Evolutionary conservation across 306 rosid species (phyloP).

Genomic region (Glycine tomentella): DNA sequence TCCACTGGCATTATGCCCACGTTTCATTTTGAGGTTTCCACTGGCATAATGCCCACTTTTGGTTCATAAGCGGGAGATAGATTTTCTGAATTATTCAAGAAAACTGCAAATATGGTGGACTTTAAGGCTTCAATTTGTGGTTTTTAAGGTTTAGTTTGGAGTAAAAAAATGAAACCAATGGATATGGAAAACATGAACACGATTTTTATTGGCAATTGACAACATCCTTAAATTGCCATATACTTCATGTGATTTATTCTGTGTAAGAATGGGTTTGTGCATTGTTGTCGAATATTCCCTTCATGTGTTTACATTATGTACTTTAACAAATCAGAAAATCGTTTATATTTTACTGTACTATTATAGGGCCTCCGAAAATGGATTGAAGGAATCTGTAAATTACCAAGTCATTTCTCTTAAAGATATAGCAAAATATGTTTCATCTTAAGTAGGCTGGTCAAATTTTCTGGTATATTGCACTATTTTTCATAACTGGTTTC

Average conservation of each 20-base stretch:
- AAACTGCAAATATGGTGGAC: neutral
- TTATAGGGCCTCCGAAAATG: constrained; percentile 57
- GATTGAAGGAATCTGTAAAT: constrained; percentile 62
- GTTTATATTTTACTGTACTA: constrained; percentile 39
- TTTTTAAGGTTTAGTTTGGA: constrained; percentile 1
- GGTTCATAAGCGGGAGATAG: constrained; percentile 20
- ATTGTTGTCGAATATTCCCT: constrained; percentile 1
- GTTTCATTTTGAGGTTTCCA: constrained; percentile 19
- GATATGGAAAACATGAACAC: constrained; percentile 12
- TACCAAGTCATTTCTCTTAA: constrained; percentile 79
- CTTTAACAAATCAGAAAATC: neutral
- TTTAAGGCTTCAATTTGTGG: constrained; percentile 1
- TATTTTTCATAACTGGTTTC: constrained; percentile 29
- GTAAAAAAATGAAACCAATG: neutral
- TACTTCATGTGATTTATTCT: constrained; percentile 7
- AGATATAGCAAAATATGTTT: constrained; percentile 77
- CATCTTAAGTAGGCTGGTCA: constrained; percentile 86
- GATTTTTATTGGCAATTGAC: constrained; percentile 8
- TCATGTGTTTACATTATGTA: constrained; percentile 2
- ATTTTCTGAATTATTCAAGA: neutral
- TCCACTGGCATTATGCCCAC: no score
- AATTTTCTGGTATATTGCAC: constrained; percentile 67
- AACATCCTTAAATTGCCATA: neutral
- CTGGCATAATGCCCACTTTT: neutral
- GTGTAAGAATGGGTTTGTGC: constrained; percentile 11